These are phyloP conservation scores for Nemania serpens DNA, from an alignment of 2,329 filamentous ascomycete genomes.

Conservation along the genomic window DNA sequence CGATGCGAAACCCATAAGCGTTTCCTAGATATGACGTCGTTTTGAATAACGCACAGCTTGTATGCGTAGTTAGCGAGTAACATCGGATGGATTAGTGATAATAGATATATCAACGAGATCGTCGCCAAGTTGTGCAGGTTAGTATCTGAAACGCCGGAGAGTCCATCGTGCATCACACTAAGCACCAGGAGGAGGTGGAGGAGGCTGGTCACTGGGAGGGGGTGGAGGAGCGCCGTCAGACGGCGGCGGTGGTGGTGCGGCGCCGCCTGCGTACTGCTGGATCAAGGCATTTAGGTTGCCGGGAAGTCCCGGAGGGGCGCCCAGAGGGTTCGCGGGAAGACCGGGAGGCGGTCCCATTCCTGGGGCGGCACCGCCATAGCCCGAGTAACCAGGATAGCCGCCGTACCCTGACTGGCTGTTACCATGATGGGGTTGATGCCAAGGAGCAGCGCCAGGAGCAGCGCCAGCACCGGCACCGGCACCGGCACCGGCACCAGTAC, in stretches of 20 bases:
- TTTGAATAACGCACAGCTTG: constrained; percentile 10
- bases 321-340: constrained; percentile 53
- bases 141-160: constrained; percentile 31
- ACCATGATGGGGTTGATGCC: constrained; percentile 58
- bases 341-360: constrained; percentile 54
- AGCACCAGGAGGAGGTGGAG: constrained; percentile 62
- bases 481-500: no score
- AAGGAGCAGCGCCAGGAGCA: constrained; percentile 56
- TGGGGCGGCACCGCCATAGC: constrained; percentile 57
- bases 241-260: constrained; percentile 59
- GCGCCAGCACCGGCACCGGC: no score
- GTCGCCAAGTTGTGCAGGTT: constrained; percentile 25
- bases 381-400: constrained; percentile 53
- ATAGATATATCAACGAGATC: constrained; percentile 12
- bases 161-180: constrained; percentile 37
- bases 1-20: neutral
- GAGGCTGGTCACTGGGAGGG: constrained; percentile 61
- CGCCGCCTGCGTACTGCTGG: constrained; percentile 64
- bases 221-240: constrained; percentile 67
- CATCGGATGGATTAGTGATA: constrained; percentile 14
- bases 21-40: constrained; percentile 16
- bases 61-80: constrained; percentile 25
- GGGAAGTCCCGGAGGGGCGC: constrained; percentile 57
- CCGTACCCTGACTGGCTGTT: constrained; percentile 62
- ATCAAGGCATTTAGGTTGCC: constrained; percentile 68